Conservation (phyloP, 192 early-diverging fungal genomes). For the Phycomyces blakesleeanus region DNA sequence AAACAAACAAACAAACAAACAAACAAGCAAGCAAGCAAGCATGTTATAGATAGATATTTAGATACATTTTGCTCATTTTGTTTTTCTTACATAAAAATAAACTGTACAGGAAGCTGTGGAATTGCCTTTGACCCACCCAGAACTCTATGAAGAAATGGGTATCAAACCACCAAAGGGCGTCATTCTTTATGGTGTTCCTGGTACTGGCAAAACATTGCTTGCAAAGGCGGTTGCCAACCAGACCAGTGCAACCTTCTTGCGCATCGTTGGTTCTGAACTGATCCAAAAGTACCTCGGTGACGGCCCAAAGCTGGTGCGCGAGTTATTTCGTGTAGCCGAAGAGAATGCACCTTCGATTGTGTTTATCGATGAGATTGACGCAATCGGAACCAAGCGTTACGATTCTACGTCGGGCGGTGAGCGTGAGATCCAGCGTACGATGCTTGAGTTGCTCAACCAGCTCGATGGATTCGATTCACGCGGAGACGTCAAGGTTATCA, state of each 20-base stretch:
- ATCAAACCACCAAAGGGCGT: constrained; percentile 98
- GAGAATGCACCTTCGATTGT: constrained; percentile 97
- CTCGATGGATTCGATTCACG: constrained; percentile 96
- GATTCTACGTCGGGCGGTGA: constrained; percentile 94
- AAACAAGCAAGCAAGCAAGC: too few relatives aligned
- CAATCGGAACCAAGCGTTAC: constrained; percentile 97
- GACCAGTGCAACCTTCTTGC: constrained; percentile 96
- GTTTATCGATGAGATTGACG: constrained; percentile 99
- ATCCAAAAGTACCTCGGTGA: constrained; percentile 99
- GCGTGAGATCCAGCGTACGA: constrained; percentile 94
- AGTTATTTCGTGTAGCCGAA: constrained; percentile 93
- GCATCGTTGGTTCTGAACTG: constrained; percentile 95
- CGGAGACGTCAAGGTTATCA: constrained; percentile 97
- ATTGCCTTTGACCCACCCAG: constrained; percentile 93
- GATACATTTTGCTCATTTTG: too few relatives aligned
- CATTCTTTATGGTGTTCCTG: constrained; percentile 92
- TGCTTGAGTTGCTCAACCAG: constrained; percentile 97
- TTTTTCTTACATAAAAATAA: too few relatives aligned
- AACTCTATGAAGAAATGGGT: constrained; percentile 98
- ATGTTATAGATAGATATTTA: too few relatives aligned
- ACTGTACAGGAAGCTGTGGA: constrained; percentile 82
- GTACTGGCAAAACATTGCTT: constrained; percentile 88
- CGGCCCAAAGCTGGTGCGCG: constrained; percentile 95
- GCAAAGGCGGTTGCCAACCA: constrained; percentile 99
- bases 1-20: too few relatives aligned